Evolutionary conservation across 495 filamentous ascomycete species (phyloP).

Genomic region (Parathielavia hyrcaniae): DNA sequence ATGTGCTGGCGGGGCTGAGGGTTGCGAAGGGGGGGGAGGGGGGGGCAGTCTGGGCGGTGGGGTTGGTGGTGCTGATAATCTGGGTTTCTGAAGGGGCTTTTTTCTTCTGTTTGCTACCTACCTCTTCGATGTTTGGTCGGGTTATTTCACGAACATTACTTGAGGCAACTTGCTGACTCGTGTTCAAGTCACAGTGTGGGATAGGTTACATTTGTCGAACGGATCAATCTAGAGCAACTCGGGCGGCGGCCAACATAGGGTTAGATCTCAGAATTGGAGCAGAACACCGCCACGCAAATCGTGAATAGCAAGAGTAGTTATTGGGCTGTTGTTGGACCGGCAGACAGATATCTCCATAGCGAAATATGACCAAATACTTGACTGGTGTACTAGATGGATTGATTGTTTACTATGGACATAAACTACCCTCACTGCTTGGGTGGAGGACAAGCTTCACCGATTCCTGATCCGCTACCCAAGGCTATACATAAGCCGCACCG

Average conservation of each 20-base stretch:
- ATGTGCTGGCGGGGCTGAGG: constrained; percentile 39
- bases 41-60: constrained; percentile 26
- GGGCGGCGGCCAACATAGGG: too few relatives aligned
- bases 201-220: too few relatives aligned
- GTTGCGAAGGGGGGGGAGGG: constrained; percentile 13
- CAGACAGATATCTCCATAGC: too few relatives aligned
- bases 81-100: constrained; percentile 44
- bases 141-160: background rate
- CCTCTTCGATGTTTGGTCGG: background rate
- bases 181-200: too few relatives aligned
- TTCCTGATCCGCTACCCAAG: background rate
- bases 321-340: too few relatives aligned
- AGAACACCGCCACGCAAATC: too few relatives aligned
- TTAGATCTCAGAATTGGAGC: too few relatives aligned
- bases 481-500: background rate
- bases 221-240: too few relatives aligned
- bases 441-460: background rate
- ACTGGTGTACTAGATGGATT: background rate
- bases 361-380: too few relatives aligned
- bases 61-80: constrained; percentile 44
- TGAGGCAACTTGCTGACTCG: constrained; percentile 8
- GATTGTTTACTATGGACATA: background rate
- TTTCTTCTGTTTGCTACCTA: constrained; percentile 9
- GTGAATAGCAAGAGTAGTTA: too few relatives aligned
- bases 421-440: background rate